Conservation (phyloP, 1,284 basidiomycete species). For the Ganoderma multipileum region DNA sequence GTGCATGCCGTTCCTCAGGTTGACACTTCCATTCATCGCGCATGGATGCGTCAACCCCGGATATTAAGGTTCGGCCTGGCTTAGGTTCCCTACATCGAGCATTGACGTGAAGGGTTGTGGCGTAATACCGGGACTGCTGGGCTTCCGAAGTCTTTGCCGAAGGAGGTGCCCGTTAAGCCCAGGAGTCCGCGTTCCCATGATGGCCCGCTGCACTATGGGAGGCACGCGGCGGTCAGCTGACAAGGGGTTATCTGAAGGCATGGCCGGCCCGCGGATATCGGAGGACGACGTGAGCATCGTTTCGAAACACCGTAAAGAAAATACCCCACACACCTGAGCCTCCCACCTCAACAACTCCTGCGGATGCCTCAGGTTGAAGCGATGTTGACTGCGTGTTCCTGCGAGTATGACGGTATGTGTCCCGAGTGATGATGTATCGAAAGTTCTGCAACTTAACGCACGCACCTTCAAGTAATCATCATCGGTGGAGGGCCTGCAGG, state of each 20-base stretch:
- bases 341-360: background rate
- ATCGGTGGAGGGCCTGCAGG: background rate
- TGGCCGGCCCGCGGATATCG: background rate
- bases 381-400: background rate
- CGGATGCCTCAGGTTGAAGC: background rate
- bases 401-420: background rate
- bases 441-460: background rate
- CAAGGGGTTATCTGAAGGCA: background rate
- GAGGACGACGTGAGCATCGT: background rate
- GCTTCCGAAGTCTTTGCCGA: background rate
- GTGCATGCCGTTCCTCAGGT: background rate
- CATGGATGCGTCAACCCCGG: background rate
- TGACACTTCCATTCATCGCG: conserved; percentile 1
- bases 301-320: background rate
- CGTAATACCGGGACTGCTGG: background rate
- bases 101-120: background rate
- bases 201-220: background rate
- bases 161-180: background rate
- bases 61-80: background rate
- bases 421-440: background rate
- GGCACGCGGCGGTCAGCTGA: background rate
- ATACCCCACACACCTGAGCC: background rate
- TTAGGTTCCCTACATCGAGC: background rate
- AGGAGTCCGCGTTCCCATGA: background rate
- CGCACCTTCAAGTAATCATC: background rate